Conservation (phyloP, 164 flowering plant genomes). For the Sedum album region DNA sequence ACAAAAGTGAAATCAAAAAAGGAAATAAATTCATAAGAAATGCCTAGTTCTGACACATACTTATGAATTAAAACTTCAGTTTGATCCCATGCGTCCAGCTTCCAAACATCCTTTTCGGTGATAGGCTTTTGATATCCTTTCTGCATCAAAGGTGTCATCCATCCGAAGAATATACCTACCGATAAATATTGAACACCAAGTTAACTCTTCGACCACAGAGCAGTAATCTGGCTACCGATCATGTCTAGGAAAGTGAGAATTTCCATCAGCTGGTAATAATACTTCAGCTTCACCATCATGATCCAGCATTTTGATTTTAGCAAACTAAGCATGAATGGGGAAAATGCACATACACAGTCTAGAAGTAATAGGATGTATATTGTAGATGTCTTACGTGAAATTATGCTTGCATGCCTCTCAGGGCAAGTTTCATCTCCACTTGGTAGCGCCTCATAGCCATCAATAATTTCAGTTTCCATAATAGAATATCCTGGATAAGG, state of each 20-base stretch:
- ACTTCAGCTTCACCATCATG: neutral
- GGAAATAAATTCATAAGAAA: neutral
- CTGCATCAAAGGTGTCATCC: conserved; percentile 70
- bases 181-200: conserved; percentile 4
- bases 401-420: conserved; percentile 16
- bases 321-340: neutral
- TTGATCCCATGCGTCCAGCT: conserved; percentile 67
- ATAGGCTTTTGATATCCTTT: conserved; percentile 57
- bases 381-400: conserved; percentile 15
- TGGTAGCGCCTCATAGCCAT: conserved; percentile 15
- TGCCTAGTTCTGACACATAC: conserved; percentile 23
- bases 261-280: neutral
- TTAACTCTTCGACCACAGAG: neutral
- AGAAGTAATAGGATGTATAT: neutral
- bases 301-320: neutral
- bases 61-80: conserved; percentile 51
- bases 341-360: neutral
- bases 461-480: conserved; percentile 10
- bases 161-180: conserved; percentile 43
- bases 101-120: conserved; percentile 74
- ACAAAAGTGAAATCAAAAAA: neutral
- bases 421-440: conserved; percentile 14
- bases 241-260: neutral
- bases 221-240: neutral
- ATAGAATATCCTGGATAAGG: conserved; percentile 13